Evolutionary conservation across 805 yeast species (phyloP), one percentile per base, ranked within the genome.

Genomic region (Candida golubevii): DNA sequence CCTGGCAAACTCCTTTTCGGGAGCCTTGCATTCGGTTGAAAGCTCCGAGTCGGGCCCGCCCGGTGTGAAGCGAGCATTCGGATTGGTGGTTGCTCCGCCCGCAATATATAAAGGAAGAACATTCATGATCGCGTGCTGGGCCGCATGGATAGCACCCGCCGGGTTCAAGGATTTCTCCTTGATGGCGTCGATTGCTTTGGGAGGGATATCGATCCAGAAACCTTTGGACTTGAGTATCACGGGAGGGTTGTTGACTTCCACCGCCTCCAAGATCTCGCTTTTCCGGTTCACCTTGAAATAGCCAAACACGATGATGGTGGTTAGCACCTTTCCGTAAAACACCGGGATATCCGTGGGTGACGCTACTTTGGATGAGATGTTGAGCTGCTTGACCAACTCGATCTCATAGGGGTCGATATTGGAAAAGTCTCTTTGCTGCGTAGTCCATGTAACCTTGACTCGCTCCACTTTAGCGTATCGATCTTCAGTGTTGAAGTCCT

Each of bases 71-170:
- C 62, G 53, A 9, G 58, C 63, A 41, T 66, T 63, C 0, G 70
- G 67, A 33, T 62, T 56, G 7, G 69, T 60, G 51, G 82, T 85
- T 4, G 78, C 75, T 0, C 88, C 86, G 13, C 87, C 81, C 10
- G 81, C 79, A 5, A 89, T 80, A 47, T 79, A 82, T 26, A 83
- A 62, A 0, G 97, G 95, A 26, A 90, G 60, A 46, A 87, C 74
- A 38, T 86, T 82, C 76, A 93, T 82, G 1, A 93, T 67, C 0
- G 88, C 88, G 68, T 93, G 99, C 52, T 89, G 91, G 0, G 96
- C 95, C 1, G 95, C 97, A 66, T 93, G 99, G n/a, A 93, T 87
- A 0, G 93, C 95, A 6, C 87, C 99, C 0, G 98, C 91, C 1
- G 83, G 67, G 45, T 78, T 85, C 36, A 93, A 65, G 1, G 69